Evolutionary conservation across 805 yeast genomes (phyloP).

Genomic region (Starmerella stellata): DNA sequence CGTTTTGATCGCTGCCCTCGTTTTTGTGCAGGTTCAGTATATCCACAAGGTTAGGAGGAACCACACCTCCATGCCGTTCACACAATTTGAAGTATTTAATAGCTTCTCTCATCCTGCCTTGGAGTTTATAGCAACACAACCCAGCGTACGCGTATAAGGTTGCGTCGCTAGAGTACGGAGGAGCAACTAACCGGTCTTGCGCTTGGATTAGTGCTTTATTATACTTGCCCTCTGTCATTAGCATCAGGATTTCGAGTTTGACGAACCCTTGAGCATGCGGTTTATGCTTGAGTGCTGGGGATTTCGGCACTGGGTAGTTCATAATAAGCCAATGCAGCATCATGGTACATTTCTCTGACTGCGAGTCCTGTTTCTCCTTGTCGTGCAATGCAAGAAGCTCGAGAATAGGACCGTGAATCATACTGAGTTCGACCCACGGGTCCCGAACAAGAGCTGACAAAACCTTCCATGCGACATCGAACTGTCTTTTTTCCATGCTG

Average conservation of each 20-base stretch:
- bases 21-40: too few relatives aligned
- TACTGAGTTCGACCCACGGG: constrained; percentile 4
- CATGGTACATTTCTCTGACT: constrained; percentile 1
- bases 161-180: constrained; percentile 4
- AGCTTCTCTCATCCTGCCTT: neutral
- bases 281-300: neutral
- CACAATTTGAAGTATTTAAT: constrained; percentile 6
- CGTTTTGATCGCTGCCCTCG: too few relatives aligned
- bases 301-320: constrained; percentile 4
- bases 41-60: too few relatives aligned
- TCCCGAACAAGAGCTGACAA: constrained; percentile 7
- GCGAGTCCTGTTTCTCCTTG: neutral
- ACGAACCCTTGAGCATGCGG: neutral
- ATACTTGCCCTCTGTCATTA: constrained; percentile 1
- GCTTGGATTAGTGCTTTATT: constrained; percentile 8
- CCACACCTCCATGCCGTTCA: constrained; percentile 11
- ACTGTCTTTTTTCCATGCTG: constrained; percentile 9
- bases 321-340: constrained; percentile 13
- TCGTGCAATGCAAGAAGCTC: constrained; percentile 3
- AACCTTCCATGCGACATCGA: constrained; percentile 8
- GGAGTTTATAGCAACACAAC: neutral
- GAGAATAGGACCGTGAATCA: constrained; percentile 13
- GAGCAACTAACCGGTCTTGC: constrained; percentile 4
- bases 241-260: constrained; percentile 1
- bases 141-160: constrained; percentile 13